A percentile compares a stretch with the other conserved stretches of the same genome.
Conservation (phyloP, 2,329 filamentous ascomycete genomes). For the Arachnopeziza araneosa region DNA sequence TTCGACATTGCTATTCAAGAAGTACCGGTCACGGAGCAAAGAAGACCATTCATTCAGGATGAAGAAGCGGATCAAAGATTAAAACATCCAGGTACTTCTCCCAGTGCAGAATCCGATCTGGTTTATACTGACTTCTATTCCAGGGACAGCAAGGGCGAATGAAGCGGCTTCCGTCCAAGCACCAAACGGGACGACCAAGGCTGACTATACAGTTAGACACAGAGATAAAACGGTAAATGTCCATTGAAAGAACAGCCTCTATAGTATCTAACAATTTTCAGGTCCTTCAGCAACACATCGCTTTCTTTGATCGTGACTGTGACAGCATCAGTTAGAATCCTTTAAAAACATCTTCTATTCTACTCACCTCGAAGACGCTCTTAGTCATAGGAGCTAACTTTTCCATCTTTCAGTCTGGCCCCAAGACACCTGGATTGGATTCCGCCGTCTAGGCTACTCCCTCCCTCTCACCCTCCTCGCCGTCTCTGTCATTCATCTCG, state of each 20-base stretch:
- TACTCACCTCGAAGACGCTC: too few species aligned
- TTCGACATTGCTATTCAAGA: constrained; percentile 13
- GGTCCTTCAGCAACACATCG: constrained; percentile 44
- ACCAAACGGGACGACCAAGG: constrained; percentile 38
- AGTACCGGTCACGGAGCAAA: constrained; percentile 15
- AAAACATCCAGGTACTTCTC: constrained; percentile 12
- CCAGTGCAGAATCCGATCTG: neutral
- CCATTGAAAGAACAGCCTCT: too few species aligned
- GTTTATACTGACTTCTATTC: constrained; percentile 1
- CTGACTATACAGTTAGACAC: constrained; percentile 34
- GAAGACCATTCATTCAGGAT: constrained; percentile 13
- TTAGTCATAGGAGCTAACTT: too few species aligned
- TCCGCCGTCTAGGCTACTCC: constrained; percentile 40
- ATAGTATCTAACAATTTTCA: too few species aligned
- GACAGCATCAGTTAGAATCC: constrained; percentile 38
- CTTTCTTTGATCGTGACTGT: constrained; percentile 46
- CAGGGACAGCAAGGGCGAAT: constrained; percentile 37
- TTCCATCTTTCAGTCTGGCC: constrained; percentile 37
- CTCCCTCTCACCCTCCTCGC: constrained; percentile 38
- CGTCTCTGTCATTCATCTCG: constrained; percentile 44
- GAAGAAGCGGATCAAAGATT: constrained; percentile 1
- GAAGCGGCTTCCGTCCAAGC: constrained; percentile 35
- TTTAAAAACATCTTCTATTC: too few species aligned
- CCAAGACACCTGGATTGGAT: constrained; percentile 43
- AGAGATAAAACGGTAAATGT: constrained; percentile 34